Evolutionary conservation across 2,329 filamentous ascomycete species (phyloP), one percentile per base, ranked within the genome.

Genomic region (Fusarium tjaetaba): DNA sequence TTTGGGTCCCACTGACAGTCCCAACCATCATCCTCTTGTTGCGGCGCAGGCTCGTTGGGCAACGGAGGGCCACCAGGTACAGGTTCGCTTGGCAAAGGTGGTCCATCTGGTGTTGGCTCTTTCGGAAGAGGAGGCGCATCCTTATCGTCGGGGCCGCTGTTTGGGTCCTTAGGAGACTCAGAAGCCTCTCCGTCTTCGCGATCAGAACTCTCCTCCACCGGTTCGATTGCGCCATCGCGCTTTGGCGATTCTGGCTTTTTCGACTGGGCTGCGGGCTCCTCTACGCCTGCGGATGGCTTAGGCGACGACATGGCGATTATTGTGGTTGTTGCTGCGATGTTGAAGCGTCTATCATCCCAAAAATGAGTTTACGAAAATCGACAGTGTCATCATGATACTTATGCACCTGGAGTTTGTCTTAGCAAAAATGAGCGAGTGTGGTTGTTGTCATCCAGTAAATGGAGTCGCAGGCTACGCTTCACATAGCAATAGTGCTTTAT

Each of bases 21-120:
- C 95, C 95, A 97, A 67, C 95, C 95, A 76, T 92, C 90, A 68
- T 91, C 89, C 80, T 92, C 89, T 65, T 91, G 87, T 60, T 86
- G 71, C 78, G 87, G 84, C 56, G 80, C 76, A 20, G 83, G 81
- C 65, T 86, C 85, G 51, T 80, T 76, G 5, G 85, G 86, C 11
- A 87, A 76, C 2, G 85, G 85, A 7, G 85, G 85, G 18, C 75
- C 80, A 46, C 68, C 67, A 38, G 76, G 74, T 5, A 65, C 42
- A 30, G 78, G 71, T 61, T 83, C 82, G 34, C 76, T 78, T 41
- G 81, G 81, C 28, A 82, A 71, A 32, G 83, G 82, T 4, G 80
- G 79, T 28, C 79, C 76, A 55, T 67, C 72, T 15, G 76, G 70
- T 8, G 65, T 56, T 28, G 78, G 45, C 53, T 84, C 84, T 41